These are phyloP conservation scores for Allium fistulosum DNA, from an alignment of 106 monocot species.

Conservation along the genomic window DNA sequence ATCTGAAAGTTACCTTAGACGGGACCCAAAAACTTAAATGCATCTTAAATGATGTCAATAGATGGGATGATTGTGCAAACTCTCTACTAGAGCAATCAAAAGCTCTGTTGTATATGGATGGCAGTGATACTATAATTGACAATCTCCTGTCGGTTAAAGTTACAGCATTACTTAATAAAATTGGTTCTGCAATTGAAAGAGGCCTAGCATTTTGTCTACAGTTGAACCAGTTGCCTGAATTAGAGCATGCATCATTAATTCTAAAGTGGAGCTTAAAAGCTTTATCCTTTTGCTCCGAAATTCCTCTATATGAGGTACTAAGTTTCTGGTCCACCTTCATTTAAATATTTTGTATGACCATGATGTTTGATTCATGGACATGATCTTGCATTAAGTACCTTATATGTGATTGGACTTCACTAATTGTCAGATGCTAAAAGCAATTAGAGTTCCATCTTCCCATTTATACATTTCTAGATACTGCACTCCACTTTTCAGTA, in stretches of 20 bases:
- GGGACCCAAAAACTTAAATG: conserved; percentile 24
- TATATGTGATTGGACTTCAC: background rate
- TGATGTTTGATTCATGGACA: background rate
- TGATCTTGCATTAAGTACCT: background rate
- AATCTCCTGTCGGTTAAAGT: conserved; percentile 17
- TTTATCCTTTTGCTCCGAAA: conserved; percentile 39
- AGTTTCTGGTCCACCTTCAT: too few species aligned
- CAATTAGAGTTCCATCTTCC: too few species aligned
- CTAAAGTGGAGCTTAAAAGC: conserved; percentile 45
- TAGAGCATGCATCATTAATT: conserved; percentile 27
- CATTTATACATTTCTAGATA: too few species aligned
- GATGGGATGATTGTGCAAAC: conserved; percentile 34
- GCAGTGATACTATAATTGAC: conserved; percentile 18
- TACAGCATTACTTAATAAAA: conserved; percentile 29
- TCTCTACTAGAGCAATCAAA: conserved; percentile 24
- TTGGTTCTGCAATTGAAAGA: conserved; percentile 27
- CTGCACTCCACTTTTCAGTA: too few species aligned
- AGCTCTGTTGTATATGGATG: conserved; percentile 23
- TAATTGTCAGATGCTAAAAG: background rate
- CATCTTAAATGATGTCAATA: conserved; percentile 30
- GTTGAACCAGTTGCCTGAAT: conserved; percentile 33
- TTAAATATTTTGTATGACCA: background rate
- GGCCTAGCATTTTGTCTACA: conserved; percentile 35
- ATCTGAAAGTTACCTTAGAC: conserved; percentile 40
- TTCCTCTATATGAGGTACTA: conserved; percentile 37